Evolutionary conservation across 352 stramenopile genomes (phyloP).

Genomic region (Saprolegnia diclina): DNA sequence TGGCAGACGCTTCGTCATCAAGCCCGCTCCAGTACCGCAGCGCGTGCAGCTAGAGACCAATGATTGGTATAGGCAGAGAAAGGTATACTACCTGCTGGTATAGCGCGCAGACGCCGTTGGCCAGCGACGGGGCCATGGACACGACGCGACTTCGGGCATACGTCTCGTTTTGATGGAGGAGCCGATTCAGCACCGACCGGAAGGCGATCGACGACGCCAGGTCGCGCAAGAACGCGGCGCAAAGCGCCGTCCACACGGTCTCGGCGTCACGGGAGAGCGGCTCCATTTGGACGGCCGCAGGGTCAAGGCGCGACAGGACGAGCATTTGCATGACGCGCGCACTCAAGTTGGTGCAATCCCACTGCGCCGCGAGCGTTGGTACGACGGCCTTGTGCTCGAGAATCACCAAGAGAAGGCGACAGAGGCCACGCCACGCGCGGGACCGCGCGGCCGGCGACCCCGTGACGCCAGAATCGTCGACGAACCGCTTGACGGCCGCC

Average conservation of each 20-base stretch:
- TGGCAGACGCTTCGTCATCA: not conserved
- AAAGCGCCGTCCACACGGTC: not conserved
- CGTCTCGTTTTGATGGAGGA: not conserved
- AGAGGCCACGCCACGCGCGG: conserved; percentile 15
- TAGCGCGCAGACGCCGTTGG: not conserved
- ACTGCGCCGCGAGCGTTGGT: not conserved
- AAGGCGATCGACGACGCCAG: conserved; percentile 1
- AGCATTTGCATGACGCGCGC: not conserved
- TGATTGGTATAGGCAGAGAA: not conserved
- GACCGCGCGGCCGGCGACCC: not conserved
- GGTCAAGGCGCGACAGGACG: conserved; percentile 3
- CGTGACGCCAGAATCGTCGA: not conserved
- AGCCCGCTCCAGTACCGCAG: conserved; percentile 15
- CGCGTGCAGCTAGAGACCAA: conserved; percentile 1
- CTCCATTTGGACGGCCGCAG: not conserved
- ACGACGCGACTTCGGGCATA: not conserved
- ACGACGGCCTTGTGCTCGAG: not conserved
- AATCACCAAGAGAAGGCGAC: not conserved
- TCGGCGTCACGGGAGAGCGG: not conserved
- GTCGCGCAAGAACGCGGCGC: not conserved
- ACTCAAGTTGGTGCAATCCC: not conserved
- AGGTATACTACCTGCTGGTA: not conserved
- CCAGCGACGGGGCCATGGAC: not conserved
- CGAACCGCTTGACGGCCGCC: not conserved
- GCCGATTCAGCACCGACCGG: not conserved